Conservation (phyloP, 495 filamentous ascomycete genomes). For the Lindgomyces ingoldianus region DNA sequence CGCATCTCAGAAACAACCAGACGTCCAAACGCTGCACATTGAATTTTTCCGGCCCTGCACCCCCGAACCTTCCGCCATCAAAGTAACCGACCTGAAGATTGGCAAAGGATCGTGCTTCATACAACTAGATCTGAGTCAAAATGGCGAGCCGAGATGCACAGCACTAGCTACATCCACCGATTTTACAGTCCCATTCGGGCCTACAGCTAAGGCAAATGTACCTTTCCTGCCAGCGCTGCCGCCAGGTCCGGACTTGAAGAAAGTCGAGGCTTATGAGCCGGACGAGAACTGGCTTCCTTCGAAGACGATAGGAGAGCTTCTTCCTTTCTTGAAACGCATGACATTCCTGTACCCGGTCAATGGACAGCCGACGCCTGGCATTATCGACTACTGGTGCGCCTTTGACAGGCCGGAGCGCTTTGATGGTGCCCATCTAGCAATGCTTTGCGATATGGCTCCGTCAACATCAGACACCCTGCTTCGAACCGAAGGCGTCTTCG, state of each 20-base stretch:
- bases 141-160: not conserved
- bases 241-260: not conserved
- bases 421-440: not conserved
- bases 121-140: conserved; percentile 1
- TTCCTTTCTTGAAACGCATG: conserved; percentile 1
- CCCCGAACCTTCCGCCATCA: not conserved
- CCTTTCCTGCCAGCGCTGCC: not conserved
- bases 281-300: conserved; percentile 4
- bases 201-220: not conserved
- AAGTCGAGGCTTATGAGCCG: not conserved
- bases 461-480: not conserved
- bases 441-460: not conserved
- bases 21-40: conserved; percentile 1
- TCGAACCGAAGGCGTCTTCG: not conserved
- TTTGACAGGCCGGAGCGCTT: conserved; percentile 1
- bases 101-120: not conserved
- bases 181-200: not conserved
- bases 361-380: not conserved
- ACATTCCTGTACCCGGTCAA: not conserved
- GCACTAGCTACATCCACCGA: conserved; percentile 1
- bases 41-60: not conserved
- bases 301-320: not conserved
- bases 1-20: not conserved
- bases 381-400: not conserved
- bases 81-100: not conserved